Conservation (phyloP, 768 basidiomycete species). For the Dioszegia crocea region DNA sequence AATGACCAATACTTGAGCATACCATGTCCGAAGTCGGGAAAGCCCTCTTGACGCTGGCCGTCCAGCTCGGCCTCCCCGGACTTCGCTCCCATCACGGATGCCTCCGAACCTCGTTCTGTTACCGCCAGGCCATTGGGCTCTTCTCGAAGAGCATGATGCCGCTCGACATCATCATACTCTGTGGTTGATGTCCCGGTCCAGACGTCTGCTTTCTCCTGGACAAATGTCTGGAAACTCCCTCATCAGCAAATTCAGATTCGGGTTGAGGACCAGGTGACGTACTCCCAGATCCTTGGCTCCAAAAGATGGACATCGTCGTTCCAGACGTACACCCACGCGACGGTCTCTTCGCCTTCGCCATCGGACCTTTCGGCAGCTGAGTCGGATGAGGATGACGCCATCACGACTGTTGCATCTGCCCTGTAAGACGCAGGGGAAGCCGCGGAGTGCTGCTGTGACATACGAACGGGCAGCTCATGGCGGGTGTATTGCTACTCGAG, state of each 20-base stretch:
- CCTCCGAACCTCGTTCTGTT: too few species aligned
- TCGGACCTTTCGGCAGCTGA: too few species aligned
- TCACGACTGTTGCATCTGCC: neutral
- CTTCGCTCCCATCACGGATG: too few species aligned
- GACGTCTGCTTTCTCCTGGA: slow-evolving; percentile 68
- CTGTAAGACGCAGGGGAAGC: too few species aligned
- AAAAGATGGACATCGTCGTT: slow-evolving; percentile 52
- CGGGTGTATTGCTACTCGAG: slow-evolving; percentile 66
- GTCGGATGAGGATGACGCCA: too few species aligned
- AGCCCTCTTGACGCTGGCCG: slow-evolving; percentile 25
- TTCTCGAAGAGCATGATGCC: slow-evolving; percentile 33
- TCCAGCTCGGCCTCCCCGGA: slow-evolving; percentile 7
- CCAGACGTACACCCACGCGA: slow-evolving; percentile 69
- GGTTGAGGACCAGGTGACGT: neutral
- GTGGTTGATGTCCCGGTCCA: slow-evolving; percentile 59
- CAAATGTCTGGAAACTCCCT: slow-evolving; percentile 66
- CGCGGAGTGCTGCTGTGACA: too few species aligned
- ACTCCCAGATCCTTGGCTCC: slow-evolving; percentile 63
- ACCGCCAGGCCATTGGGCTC: neutral
- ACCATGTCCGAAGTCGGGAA: slow-evolving; percentile 43
- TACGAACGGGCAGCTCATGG: slow-evolving; percentile 56
- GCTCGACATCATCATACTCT: slow-evolving; percentile 57
- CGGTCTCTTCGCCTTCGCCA: neutral
- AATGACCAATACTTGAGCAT: slow-evolving; percentile 50
- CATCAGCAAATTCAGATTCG: neutral